Evolutionary conservation across 768 basidiomycete genomes (phyloP).

Genomic region (Rhodotorula diobovata): DNA sequence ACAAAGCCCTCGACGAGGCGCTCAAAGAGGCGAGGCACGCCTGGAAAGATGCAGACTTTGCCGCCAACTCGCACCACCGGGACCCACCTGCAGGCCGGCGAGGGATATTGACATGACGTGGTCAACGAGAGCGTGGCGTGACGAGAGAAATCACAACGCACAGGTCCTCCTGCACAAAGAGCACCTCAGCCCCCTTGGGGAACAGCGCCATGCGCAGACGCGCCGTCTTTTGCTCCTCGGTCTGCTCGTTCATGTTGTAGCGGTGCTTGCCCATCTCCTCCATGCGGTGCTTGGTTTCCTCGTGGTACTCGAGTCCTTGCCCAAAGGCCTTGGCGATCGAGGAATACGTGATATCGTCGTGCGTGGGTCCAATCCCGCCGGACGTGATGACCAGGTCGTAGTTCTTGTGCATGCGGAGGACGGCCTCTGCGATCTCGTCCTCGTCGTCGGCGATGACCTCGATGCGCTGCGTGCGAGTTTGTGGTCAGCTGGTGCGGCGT

Average conservation of each 20-base stretch:
- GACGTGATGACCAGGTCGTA: slow-evolving; percentile 83
- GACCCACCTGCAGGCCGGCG: slow-evolving; percentile 48
- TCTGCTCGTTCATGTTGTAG: slow-evolving; percentile 60
- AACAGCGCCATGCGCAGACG: slow-evolving; percentile 86
- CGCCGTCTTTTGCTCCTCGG: slow-evolving; percentile 68
- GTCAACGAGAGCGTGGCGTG: slow-evolving; percentile 58
- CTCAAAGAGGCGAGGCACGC: slow-evolving; percentile 60
- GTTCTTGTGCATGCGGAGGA: slow-evolving; percentile 66
- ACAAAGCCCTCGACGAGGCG: slow-evolving; percentile 45
- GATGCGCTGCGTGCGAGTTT: slow-evolving; percentile 57
- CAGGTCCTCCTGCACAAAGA: slow-evolving; percentile 72
- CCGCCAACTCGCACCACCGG: slow-evolving; percentile 80
- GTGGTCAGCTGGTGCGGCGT: slow-evolving; percentile 47
- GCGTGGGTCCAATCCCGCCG: slow-evolving; percentile 83
- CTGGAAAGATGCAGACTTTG: slow-evolving; percentile 86
- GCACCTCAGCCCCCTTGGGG: slow-evolving; percentile 65
- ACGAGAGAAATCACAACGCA: slow-evolving; percentile 45
- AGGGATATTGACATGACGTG: background rate
- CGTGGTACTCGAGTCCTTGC: slow-evolving; percentile 64
- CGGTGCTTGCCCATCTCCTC: slow-evolving; percentile 58
- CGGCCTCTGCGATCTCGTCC: slow-evolving; percentile 82
- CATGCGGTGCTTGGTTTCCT: slow-evolving; percentile 69
- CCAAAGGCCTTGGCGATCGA: slow-evolving; percentile 80
- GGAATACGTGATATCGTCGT: slow-evolving; percentile 51
- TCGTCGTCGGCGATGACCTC: slow-evolving; percentile 90